Conservation (phyloP, 345 rosid genomes). For the Sonneratia alba region DNA sequence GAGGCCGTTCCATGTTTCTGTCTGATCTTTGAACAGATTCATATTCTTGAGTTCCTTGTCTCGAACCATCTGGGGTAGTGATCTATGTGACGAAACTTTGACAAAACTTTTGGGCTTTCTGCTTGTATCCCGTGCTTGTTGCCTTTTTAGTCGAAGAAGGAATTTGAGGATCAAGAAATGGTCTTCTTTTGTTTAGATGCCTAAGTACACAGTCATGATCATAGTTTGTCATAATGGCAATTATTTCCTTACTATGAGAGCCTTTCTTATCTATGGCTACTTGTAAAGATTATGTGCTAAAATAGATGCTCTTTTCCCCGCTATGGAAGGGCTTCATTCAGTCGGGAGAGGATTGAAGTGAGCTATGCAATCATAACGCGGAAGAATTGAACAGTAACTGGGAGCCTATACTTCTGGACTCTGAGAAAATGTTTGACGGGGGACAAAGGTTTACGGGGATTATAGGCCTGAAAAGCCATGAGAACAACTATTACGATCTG, state of each 20-base stretch:
- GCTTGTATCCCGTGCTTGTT: background rate
- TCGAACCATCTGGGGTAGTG: background rate
- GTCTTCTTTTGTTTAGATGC: too few species aligned
- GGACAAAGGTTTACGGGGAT: slow-evolving; percentile 30
- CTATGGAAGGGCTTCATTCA: background rate
- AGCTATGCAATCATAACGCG: background rate
- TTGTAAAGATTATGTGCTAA: too few species aligned
- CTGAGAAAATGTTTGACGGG: slow-evolving; percentile 26
- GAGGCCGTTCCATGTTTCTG: background rate
- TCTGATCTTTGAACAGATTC: background rate
- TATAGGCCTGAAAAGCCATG: slow-evolving; percentile 23
- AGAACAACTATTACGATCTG: slow-evolving; percentile 23
- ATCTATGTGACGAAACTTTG: background rate
- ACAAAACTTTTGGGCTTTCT: background rate
- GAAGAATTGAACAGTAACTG: slow-evolving; percentile 5
- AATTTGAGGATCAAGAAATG: background rate
- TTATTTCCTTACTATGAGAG: too few species aligned
- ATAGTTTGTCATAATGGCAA: background rate
- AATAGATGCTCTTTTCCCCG: background rate
- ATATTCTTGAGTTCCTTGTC: background rate
- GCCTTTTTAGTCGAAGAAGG: background rate
- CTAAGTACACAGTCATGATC: background rate
- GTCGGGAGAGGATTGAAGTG: background rate
- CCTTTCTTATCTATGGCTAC: background rate
- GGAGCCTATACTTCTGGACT: background rate